Evolutionary conservation across 2,329 filamentous ascomycete genomes (phyloP).

Genomic region (Hortaea sp.): DNA sequence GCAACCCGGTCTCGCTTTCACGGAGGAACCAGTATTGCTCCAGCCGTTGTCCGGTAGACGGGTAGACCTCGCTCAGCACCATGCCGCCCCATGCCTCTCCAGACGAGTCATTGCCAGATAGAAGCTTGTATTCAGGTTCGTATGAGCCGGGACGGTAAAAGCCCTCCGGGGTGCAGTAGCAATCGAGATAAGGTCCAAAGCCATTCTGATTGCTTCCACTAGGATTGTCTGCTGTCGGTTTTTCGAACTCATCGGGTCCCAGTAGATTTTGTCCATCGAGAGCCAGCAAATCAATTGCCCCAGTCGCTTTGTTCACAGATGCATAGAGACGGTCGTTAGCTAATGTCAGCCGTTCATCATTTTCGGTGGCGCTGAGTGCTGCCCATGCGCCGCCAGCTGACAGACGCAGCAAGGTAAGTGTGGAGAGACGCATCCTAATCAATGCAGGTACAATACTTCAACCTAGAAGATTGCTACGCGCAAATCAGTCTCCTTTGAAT

Average conservation of each 20-base stretch:
- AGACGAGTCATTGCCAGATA: slow-evolving; percentile 41
- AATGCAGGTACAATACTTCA: too few species aligned
- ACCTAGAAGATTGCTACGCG: too few species aligned
- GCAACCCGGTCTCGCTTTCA: slow-evolving; percentile 52
- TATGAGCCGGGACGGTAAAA: slow-evolving; percentile 49
- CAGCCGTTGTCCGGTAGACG: slow-evolving; percentile 47
- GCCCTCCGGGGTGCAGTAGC: slow-evolving; percentile 50
- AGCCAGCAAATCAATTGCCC: slow-evolving; percentile 31
- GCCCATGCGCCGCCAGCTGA: background rate
- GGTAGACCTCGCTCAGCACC: slow-evolving; percentile 50
- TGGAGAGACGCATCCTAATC: too few species aligned
- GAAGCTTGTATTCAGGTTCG: slow-evolving; percentile 40
- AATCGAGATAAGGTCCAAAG: slow-evolving; percentile 51
- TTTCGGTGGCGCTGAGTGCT: slow-evolving; percentile 22
- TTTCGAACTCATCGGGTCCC: slow-evolving; percentile 25
- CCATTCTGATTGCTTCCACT: slow-evolving; percentile 30
- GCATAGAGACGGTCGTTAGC: slow-evolving; percentile 36
- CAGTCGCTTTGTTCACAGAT: slow-evolving; percentile 33
- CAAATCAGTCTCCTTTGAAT: too few species aligned
- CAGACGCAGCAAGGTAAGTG: background rate
- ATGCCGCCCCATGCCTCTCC: slow-evolving; percentile 48
- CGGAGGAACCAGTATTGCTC: slow-evolving; percentile 57
- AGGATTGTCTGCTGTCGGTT: slow-evolving; percentile 9
- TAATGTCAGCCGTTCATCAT: slow-evolving; percentile 24
- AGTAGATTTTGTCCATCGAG: slow-evolving; percentile 45